phyloP scores from a whole-genome alignment of 2,329 filamentous ascomycete genomes.

The Fusarium sp. region DNA sequence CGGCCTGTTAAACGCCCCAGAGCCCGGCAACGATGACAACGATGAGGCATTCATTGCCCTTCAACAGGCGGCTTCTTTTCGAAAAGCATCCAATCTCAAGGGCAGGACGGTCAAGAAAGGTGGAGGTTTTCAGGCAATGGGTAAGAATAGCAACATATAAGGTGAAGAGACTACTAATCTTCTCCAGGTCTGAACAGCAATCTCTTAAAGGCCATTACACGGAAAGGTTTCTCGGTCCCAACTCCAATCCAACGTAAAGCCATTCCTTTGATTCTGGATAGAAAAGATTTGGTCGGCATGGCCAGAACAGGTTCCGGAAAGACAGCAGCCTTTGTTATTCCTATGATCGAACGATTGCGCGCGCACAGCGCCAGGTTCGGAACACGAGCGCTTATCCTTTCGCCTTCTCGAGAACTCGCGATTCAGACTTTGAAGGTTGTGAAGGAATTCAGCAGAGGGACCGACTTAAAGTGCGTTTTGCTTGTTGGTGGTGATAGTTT shows the following conservation, averaged over 20 bases:
- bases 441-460: slow-evolving; percentile 90
- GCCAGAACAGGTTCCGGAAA: slow-evolving; percentile 98
- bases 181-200: slow-evolving; percentile 76
- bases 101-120: slow-evolving; percentile 91
- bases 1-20: slow-evolving; percentile 66
- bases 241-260: slow-evolving; percentile 98
- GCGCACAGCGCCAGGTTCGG: slow-evolving; percentile 88
- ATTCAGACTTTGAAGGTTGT: slow-evolving; percentile 96
- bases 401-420: slow-evolving; percentile 91
- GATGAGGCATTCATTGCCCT: slow-evolving; percentile 93
- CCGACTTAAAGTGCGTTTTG: slow-evolving; percentile 88
- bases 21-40: slow-evolving; percentile 63
- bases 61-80: slow-evolving; percentile 85
- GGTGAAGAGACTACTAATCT: slow-evolving; percentile 18
- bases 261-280: slow-evolving; percentile 88
- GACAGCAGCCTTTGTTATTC: slow-evolving; percentile 97
- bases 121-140: slow-evolving; percentile 97
- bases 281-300: slow-evolving; percentile 98
- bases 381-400: slow-evolving; percentile 85
- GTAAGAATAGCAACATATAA: slow-evolving; percentile 50
- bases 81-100: slow-evolving; percentile 84
- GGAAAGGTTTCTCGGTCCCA: slow-evolving; percentile 95
- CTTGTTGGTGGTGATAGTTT: slow-evolving; percentile 95
- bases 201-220: slow-evolving; percentile 87
- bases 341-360: slow-evolving; percentile 95